These are phyloP conservation scores for Discostella stelligera DNA, from an alignment of 352 stramenopile genomes.

Conservation along the genomic window DNA sequence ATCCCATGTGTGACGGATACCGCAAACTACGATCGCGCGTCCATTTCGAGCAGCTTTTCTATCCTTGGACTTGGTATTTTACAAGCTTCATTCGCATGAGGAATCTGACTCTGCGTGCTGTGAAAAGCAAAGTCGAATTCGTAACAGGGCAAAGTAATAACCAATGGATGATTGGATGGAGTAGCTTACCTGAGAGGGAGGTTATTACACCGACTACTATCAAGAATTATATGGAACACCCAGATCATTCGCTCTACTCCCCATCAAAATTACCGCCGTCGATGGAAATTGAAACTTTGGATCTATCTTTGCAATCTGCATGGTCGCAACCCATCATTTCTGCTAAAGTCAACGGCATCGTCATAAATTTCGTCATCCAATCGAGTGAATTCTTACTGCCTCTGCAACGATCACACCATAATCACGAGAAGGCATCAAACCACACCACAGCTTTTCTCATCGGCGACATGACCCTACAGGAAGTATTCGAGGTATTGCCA, in stretches of 20 bases:
- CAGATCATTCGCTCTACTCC: background rate
- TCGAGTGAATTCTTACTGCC: constrained; percentile 15
- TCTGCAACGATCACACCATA: background rate
- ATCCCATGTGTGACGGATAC: constrained; percentile 39
- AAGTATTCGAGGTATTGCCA: constrained; percentile 31
- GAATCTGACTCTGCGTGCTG: constrained; percentile 19
- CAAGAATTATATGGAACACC: background rate
- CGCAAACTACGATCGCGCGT: constrained; percentile 22
- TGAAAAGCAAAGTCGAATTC: constrained; percentile 13
- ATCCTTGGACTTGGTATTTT: constrained; percentile 50
- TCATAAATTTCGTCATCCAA: constrained; percentile 34
- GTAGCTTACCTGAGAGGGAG: background rate
- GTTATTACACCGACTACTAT: background rate
- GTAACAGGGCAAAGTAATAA: background rate
- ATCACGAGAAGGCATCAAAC: background rate
- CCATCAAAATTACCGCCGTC: constrained; percentile 21
- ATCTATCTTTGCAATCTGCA: constrained; percentile 32
- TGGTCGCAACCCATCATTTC: constrained; percentile 40
- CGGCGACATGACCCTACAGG: constrained; percentile 41
- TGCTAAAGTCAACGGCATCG: constrained; percentile 9
- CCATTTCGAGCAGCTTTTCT: constrained; percentile 14
- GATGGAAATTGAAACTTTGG: constrained; percentile 26
- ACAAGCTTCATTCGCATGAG: constrained; percentile 14
- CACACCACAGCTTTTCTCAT: constrained; percentile 19
- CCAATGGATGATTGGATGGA: constrained; percentile 16